phyloP scores from a whole-genome alignment of 768 basidiomycete species.

The Macrolepiota albuminosa region DNA sequence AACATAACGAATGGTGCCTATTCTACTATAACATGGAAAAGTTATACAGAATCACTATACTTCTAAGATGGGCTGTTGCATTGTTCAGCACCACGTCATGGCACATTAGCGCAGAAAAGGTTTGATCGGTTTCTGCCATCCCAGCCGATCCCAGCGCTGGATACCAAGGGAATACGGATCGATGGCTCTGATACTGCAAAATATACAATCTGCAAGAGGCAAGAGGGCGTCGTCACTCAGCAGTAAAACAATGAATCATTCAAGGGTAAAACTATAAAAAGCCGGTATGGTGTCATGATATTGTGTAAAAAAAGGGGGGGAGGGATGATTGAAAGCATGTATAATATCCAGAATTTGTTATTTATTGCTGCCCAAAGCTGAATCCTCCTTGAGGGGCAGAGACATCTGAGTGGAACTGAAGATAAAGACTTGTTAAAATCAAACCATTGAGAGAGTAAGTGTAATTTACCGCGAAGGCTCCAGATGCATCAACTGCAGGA shows the following conservation, averaged over 20 bases:
- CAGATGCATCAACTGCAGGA: constrained; percentile 69
- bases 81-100: too few species aligned
- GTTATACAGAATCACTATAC: too few species aligned
- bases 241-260: neutral
- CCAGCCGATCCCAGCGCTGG: too few species aligned
- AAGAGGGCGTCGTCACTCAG: constrained; percentile 2
- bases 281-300: constrained; percentile 5
- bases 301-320: neutral
- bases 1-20: too few species aligned
- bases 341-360: neutral
- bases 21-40: too few species aligned
- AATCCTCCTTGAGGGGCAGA: constrained; percentile 93
- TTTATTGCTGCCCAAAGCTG: constrained; percentile 75
- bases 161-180: neutral
- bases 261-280: constrained; percentile 13
- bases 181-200: neutral
- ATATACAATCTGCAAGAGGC: neutral
- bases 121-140: too few species aligned
- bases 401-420: constrained; percentile 79
- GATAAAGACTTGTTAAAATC: constrained; percentile 4
- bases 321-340: neutral
- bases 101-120: too few species aligned
- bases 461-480: constrained; percentile 65
- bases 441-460: constrained; percentile 7
- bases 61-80: too few species aligned